Conservation (phyloP, 2,329 filamentous ascomycete genomes). For the Nectriaceae sp. region DNA sequence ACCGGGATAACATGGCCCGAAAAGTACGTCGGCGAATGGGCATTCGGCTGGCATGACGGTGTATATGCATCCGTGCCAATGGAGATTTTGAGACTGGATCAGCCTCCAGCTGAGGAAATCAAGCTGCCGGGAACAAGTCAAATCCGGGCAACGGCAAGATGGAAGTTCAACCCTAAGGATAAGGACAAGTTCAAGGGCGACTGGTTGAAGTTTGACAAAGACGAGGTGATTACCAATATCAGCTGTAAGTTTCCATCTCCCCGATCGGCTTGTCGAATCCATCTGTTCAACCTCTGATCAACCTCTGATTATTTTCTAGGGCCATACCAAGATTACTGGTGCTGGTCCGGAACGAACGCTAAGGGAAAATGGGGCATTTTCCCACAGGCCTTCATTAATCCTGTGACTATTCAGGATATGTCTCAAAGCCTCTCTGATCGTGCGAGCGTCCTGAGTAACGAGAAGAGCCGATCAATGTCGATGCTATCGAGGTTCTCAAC, state of each 20-base stretch:
- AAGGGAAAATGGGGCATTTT: constrained; percentile 57
- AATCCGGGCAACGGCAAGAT: constrained; percentile 51
- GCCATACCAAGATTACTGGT: constrained; percentile 53
- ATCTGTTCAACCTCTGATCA: background rate
- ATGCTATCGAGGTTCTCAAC: constrained; percentile 38
- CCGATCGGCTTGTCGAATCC: background rate
- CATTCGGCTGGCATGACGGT: constrained; percentile 59
- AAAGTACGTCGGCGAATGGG: constrained; percentile 57
- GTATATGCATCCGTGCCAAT: constrained; percentile 50
- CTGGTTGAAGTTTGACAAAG: constrained; percentile 66
- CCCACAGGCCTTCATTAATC: constrained; percentile 51
- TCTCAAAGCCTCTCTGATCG: constrained; percentile 28
- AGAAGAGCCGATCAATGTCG: constrained; percentile 36
- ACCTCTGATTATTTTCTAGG: constrained; percentile 33
- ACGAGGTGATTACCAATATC: constrained; percentile 68
- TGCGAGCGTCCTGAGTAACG: constrained; percentile 34
- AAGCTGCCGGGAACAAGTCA: constrained; percentile 48
- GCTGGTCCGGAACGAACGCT: constrained; percentile 55
- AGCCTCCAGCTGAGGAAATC: constrained; percentile 48
- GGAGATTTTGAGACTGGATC: constrained; percentile 50
- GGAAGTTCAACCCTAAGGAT: constrained; percentile 54
- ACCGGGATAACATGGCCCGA: constrained; percentile 53
- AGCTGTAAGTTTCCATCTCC: constrained; percentile 43
- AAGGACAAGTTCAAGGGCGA: constrained; percentile 40
- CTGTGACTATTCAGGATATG: constrained; percentile 44